Base-by-base conservation (phyloP, 2,329 filamentous ascomycete genomes). In the Herpotrichia juniperi region DNA sequence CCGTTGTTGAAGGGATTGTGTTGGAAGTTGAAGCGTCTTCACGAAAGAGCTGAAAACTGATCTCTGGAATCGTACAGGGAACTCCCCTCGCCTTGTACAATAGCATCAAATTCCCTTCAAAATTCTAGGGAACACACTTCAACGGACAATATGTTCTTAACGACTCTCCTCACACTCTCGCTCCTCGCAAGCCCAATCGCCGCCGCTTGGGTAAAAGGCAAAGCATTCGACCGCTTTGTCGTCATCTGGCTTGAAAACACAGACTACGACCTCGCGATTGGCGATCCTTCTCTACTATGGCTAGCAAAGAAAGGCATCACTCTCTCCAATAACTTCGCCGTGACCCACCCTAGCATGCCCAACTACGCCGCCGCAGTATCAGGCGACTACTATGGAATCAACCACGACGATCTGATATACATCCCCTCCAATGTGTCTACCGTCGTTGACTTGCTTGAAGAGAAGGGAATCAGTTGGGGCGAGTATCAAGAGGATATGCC, bases 231-330 rank as follows among this genome's bases (percentile, higher is more conserved):
- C 67, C 85, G 89, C 14, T 83, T 90, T 55, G 85, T 85, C 49
- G 83, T 86, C 51, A 85, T 93, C 71, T 93, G 87, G 86, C 80
- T 91, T 42, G 90, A 93, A 77, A 93, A 93, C 69, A 89, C 86
- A 43, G 80, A 84, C 72, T 92, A 83, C 59, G 80, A 84, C 46
- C 82, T 86, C 64, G 85, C 88, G 1, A 77, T 78, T 31, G 82
- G 79, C 14, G 87, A 92, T 69, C 80, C 83, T 42, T 85, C 84
- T 67, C 75, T 87, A 17, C 68, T 74, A 34, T 85, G 76, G 75
- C 76, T 89, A 19, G 84, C 85, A 10, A 73, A 76, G 54, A 79
- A 83, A 71, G 88, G 87, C 46, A 83, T 91, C 57, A 82, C 79
- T 4, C 77, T 91, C 25, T 78, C 76, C 42, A 79, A 78, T 58